Evolutionary conservation across 139 green algal species (phyloP), one percentile per base, ranked within the genome.

Genomic region (Deuterostichococcus epilithicus): DNA sequence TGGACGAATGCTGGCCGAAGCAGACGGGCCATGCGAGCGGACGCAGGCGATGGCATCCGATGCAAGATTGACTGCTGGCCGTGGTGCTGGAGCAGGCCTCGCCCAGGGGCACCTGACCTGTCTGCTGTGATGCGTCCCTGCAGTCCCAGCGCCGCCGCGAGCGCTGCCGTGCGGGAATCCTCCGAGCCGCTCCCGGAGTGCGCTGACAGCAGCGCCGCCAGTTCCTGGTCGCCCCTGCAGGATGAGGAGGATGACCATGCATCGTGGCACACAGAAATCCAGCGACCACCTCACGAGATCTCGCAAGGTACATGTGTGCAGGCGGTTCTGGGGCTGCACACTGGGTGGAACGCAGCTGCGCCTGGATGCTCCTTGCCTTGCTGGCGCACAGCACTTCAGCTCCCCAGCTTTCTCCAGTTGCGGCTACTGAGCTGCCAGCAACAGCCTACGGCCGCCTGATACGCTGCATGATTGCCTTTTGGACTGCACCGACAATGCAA

Each of bases 401-500:
- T 73, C 73, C 63, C 37, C 3, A 5, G 35, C 33, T 0, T 42
- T 77, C 45, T 45, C 66, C n/a, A 58, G 0, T 45, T 74, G 36
- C 1, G 33, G 33, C 58, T 79, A 58, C 72, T 79, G 38, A 38
- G 28, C 34, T 3, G 10, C 78, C 15, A 79, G 44, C 35, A 77
- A 78, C 20, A 37, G 39, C 28, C 36, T 36, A 32, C 73, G 59
- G 66, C 20, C 34, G 25, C 33, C 25, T 68, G 38, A 10, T 1
- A 36, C 3, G 23, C 42, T 63, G 45, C 22, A n/a, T 63, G 33
- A 35, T 34, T 10, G 73, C 58, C 36, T 58, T 77, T 32, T 22
- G 0, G 47, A 30, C 35, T 69, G 28, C 38, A 73, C 35, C 22
- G 38, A 26, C 65, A 76, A 59, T 63, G 75, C 15, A 34, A n/a